These are phyloP conservation scores for Trichoderma arundinaceum DNA, from an alignment of 2,329 filamentous ascomycete species.

Conservation along the genomic window DNA sequence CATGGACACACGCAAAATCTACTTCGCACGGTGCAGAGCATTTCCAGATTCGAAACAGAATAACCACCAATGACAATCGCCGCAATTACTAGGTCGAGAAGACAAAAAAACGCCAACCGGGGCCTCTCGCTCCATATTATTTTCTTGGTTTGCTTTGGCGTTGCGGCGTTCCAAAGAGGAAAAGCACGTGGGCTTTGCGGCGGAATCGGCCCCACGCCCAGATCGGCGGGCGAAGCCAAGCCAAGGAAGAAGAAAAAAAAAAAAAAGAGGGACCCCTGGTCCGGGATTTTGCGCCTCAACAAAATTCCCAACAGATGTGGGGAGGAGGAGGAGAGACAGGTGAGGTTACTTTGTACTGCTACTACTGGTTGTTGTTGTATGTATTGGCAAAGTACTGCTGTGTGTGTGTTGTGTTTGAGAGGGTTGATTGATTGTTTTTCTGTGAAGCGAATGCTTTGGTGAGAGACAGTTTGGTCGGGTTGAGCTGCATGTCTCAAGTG, in stretches of 20 bases:
- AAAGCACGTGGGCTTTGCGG: conserved; percentile 25
- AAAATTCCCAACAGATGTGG: conserved; percentile 31
- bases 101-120: not conserved
- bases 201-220: conserved; percentile 26
- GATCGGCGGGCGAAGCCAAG: conserved; percentile 18
- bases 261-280: not conserved
- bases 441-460: no score
- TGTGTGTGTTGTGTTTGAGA: not conserved
- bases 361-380: no score
- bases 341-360: not conserved
- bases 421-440: not conserved
- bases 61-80: not conserved
- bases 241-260: not conserved
- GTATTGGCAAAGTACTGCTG: not conserved
- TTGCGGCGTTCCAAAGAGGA: conserved; percentile 1
- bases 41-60: not conserved
- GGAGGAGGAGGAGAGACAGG: conserved; percentile 15
- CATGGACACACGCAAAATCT: no score
- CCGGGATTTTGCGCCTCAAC: conserved; percentile 15
- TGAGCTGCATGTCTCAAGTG: no score
- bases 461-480: no score
- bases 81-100: not conserved
- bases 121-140: no score
- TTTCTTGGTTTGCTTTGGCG: no score
- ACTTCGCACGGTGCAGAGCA: not conserved